phyloP scores from a whole-genome alignment of 495 filamentous ascomycete species.

The Letharia lupina region DNA sequence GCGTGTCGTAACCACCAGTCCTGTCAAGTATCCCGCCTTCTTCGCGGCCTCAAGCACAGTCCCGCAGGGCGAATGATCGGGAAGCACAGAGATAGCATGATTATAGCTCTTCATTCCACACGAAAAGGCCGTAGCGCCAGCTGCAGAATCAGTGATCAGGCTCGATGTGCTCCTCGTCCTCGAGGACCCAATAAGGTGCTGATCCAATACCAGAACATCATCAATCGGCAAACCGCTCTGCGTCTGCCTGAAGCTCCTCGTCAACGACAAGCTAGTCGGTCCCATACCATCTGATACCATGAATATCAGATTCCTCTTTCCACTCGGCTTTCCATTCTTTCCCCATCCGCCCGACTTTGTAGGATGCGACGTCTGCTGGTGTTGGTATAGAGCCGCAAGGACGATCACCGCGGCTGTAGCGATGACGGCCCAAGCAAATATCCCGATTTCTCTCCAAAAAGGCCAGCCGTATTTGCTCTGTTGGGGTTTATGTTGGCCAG shows the following conservation, averaged over 20 bases:
- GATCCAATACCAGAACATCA: constrained; percentile 69
- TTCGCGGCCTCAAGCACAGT: constrained; percentile 94
- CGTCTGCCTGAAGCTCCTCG: constrained; percentile 71
- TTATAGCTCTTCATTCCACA: constrained; percentile 93
- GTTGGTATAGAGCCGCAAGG: constrained; percentile 64
- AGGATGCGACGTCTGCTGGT: constrained; percentile 41
- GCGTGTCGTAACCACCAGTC: constrained; percentile 88
- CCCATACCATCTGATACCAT: constrained; percentile 99
- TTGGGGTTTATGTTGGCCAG: constrained; percentile 42
- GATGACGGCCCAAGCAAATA: constrained; percentile 83
- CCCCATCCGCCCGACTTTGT: constrained; percentile 29
- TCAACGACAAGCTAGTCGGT: constrained; percentile 77
- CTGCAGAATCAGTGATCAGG: constrained; percentile 88
- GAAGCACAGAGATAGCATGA: constrained; percentile 82
- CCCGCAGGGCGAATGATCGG: constrained; percentile 77
- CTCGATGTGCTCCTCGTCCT: constrained; percentile 74
- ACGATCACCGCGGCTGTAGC: constrained; percentile 73
- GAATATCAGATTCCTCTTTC: constrained; percentile 90
- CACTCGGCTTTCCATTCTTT: constrained; percentile 44
- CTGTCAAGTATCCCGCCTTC: constrained; percentile 81
- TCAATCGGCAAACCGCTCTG: constrained; percentile 56
- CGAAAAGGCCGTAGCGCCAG: constrained; percentile 91
- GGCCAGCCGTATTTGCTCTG: constrained; percentile 34
- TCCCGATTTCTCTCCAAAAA: constrained; percentile 59
- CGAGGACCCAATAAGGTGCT: constrained; percentile 80